Evolutionary conservation across 345 rosid genomes (phyloP), one percentile per base, ranked within the genome.

Genomic region (Salix exigua): DNA sequence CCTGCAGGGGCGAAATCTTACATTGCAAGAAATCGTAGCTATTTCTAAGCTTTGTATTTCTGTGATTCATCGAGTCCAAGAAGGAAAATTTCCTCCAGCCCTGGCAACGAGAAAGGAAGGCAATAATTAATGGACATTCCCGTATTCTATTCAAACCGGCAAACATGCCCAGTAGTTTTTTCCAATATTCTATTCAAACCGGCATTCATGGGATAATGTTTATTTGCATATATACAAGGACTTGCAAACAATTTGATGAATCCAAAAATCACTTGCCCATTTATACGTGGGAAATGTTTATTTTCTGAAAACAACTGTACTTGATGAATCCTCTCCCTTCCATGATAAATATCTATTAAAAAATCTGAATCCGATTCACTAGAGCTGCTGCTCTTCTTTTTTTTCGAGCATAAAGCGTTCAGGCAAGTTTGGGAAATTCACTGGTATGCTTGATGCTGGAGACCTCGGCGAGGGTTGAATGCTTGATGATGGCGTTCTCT

Each of bases 371-470:
- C 97, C 1, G 97, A 89, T 42, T 87, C 90, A 60, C 89, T 82
- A 35, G 90, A 91, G 81, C 83, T 88, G 81, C 83, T 88, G 79
- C 86, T 86, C 61, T 79, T 80, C 30, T 88, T 85, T 78, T 78
- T 81, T 86, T 66, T 85, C 88, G 37, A 85, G 74, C 84, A 93
- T 74, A 85, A 89, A 92, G 84, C 87, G 90, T 21, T 81, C 84
- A 0, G 91, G 91, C 86, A 91, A 81, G 78, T 87, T 84, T 1
- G 93, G 91, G 71, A 91, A 93, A 84, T 86, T 91, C 58, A 83
- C 83, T 0, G 86, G 85, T 38, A 77, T 73, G 64, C 86, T 82
- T 28, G 75, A 48, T n/a, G 80, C 78, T 1, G 76, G 76, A 19
- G 83, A 82, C 69, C 66, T 82, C 2, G 88, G 83, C 0, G 85